Percentiles rank a stretch among this genome's conserved stretches.
Evolutionary conservation across 2,329 filamentous ascomycete genomes (phyloP).

Genomic region (Gyromitra esculenta): DNA sequence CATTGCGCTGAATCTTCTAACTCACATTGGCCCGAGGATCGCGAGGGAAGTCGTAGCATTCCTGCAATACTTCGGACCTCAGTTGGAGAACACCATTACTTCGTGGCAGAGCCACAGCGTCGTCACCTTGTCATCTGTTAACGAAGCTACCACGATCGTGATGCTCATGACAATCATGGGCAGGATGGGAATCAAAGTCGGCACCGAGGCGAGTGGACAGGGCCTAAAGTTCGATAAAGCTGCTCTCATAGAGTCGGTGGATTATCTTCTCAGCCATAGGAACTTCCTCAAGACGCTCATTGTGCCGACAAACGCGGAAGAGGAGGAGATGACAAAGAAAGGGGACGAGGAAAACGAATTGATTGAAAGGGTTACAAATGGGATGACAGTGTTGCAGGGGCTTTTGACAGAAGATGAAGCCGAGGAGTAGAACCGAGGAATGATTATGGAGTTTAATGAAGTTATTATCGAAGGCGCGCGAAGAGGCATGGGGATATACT

Average conservation of each 20-base stretch:
- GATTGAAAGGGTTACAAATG: conserved; percentile 77
- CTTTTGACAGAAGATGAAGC: conserved; percentile 64
- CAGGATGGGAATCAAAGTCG: conserved; percentile 71
- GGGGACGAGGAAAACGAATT: conserved; percentile 71
- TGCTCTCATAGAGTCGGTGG: conserved; percentile 80
- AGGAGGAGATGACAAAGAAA: conserved; percentile 63
- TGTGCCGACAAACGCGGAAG: conserved; percentile 55
- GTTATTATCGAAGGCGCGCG: conserved; percentile 5
- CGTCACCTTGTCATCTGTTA: conserved; percentile 55
- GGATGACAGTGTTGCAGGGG: conserved; percentile 71
- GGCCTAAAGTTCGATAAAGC: conserved; percentile 78
- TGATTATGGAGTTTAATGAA: conserved; percentile 20
- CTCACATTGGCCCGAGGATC: conserved; percentile 80
- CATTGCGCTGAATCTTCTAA: conserved; percentile 85
- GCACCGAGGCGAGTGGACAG: conserved; percentile 69
- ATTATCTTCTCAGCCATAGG: conserved; percentile 74
- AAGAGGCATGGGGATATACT: conserved; percentile 13
- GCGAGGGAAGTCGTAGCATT: conserved; percentile 87
- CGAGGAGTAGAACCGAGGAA: conserved; percentile 53
- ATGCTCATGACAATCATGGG: conserved; percentile 54
- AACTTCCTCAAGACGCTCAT: conserved; percentile 57
- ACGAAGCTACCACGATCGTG: conserved; percentile 54
- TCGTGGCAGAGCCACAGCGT: conserved; percentile 71
- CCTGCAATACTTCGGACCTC: conserved; percentile 85
- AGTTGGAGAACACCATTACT: conserved; percentile 76